phyloP scores from a whole-genome alignment of 192 early-diverging fungal species.

The Thamnidium elegans region DNA sequence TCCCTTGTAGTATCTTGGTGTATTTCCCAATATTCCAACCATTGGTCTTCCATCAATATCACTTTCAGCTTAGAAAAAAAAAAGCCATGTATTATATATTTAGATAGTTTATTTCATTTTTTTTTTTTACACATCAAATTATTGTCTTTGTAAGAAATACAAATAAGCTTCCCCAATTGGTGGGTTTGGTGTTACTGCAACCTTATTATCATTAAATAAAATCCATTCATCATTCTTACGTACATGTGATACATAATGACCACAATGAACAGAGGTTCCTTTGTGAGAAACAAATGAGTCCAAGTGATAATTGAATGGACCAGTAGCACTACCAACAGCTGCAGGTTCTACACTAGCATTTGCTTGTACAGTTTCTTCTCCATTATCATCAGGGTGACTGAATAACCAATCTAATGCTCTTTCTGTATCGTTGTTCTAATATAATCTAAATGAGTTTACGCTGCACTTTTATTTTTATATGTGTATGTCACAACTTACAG shows the following conservation, averaged over 20 bases:
- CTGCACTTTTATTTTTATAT: neutral
- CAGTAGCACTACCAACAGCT: slow-evolving; percentile 32
- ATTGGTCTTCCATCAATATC: slow-evolving; percentile 7
- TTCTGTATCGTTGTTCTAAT: slow-evolving; percentile 72
- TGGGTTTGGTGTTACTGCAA: slow-evolving; percentile 66
- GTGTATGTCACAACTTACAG: slow-evolving; percentile 45
- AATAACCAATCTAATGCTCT: slow-evolving; percentile 97
- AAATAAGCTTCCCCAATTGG: slow-evolving; percentile 68
- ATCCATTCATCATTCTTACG: slow-evolving; percentile 75
- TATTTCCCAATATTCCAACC: slow-evolving; percentile 14
- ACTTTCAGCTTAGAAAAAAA: slow-evolving; percentile 5
- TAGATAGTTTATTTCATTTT: neutral
- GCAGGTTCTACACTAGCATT: neutral
- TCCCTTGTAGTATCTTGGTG: slow-evolving; percentile 18
- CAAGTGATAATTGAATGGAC: slow-evolving; percentile 62
- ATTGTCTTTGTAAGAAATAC: slow-evolving; percentile 60
- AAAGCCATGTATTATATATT: neutral
- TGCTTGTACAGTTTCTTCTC: neutral
- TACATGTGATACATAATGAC: slow-evolving; percentile 94
- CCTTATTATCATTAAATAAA: slow-evolving; percentile 96
- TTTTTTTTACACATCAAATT: neutral
- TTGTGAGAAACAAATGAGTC: slow-evolving; percentile 90
- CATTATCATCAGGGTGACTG: slow-evolving; percentile 70
- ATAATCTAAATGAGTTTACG: neutral
- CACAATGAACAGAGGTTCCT: slow-evolving; percentile 92